Evolutionary conservation across 2,329 filamentous ascomycete genomes (phyloP).

Genomic region (Chaetomium olivaceum): DNA sequence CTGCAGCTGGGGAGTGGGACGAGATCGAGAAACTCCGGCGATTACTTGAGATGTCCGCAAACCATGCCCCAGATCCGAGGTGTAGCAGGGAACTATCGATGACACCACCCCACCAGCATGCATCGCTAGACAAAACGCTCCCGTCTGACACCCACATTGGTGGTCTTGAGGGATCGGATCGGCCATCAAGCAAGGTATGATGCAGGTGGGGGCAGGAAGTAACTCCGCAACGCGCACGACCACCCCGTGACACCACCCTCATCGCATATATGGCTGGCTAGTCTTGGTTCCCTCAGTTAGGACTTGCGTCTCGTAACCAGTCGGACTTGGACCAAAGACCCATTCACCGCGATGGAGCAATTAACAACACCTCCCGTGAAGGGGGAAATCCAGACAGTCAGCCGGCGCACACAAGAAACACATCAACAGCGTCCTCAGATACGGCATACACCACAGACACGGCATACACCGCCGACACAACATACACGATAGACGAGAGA

Average conservation of each 20-base stretch:
- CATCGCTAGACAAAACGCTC: neutral
- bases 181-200: neutral
- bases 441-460: neutral
- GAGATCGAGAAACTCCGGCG: conserved; percentile 14
- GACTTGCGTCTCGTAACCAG: neutral
- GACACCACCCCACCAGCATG: neutral
- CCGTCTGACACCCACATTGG: neutral
- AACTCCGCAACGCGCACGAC: neutral
- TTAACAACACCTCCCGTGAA: neutral
- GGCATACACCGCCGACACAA: neutral
- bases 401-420: neutral
- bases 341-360: neutral
- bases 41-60: neutral
- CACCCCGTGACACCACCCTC: neutral
- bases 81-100: neutral
- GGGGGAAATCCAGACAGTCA: neutral
- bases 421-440: conserved; percentile 1
- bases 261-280: conserved; percentile 4
- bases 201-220: neutral
- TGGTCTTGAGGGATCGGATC: neutral
- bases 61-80: neutral
- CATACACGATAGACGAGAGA: neutral
- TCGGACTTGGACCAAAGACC: neutral
- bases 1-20: neutral
- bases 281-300: neutral